These are phyloP conservation scores for Sphaerulina vaccinii DNA, from an alignment of 2,329 filamentous ascomycete genomes.

Conservation along the genomic window DNA sequence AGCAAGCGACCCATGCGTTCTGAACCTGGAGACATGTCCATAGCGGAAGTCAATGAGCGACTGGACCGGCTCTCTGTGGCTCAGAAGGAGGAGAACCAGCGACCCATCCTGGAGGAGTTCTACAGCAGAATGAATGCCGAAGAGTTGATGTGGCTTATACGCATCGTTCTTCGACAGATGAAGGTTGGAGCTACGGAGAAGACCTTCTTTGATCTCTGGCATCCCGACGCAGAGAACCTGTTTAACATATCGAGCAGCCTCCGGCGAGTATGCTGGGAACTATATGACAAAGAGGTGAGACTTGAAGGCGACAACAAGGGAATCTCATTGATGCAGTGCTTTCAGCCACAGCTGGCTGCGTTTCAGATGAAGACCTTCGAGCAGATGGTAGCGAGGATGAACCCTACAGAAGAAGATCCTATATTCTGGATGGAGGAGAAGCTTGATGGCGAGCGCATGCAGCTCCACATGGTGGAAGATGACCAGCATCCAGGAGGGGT, in stretches of 20 bases:
- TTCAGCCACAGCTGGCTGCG: conserved; percentile 91
- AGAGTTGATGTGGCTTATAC: conserved; percentile 90
- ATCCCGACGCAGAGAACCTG: conserved; percentile 53
- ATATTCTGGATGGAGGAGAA: conserved; percentile 98
- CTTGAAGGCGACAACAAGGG: conserved; percentile 73
- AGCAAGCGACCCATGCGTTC: conserved; percentile 77
- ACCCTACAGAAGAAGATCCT: conserved; percentile 65
- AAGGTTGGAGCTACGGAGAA: conserved; percentile 78
- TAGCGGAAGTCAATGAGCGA: conserved; percentile 84
- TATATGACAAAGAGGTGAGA: conserved; percentile 69
- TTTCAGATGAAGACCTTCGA: conserved; percentile 84
- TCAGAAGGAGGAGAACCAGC: conserved; percentile 77
- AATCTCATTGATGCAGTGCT: conserved; percentile 86
- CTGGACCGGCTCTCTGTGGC: conserved; percentile 75
- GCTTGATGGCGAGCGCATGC: conserved; percentile 93
- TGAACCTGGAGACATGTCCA: conserved; percentile 72
- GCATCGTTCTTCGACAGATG: conserved; percentile 83
- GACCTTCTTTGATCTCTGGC: conserved; percentile 71
- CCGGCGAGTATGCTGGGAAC: conserved; percentile 89
- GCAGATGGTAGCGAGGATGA: conserved; percentile 70
- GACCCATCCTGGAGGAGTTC: conserved; percentile 77
- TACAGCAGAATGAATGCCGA: conserved; percentile 90
- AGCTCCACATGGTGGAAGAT: conserved; percentile 85
- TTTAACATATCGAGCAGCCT: conserved; percentile 92
- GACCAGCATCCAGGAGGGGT: conserved; percentile 65